These are phyloP conservation scores for Coniochaeta hoffmannii DNA, from an alignment of 2,329 filamentous ascomycete species.

Conservation along the genomic window DNA sequence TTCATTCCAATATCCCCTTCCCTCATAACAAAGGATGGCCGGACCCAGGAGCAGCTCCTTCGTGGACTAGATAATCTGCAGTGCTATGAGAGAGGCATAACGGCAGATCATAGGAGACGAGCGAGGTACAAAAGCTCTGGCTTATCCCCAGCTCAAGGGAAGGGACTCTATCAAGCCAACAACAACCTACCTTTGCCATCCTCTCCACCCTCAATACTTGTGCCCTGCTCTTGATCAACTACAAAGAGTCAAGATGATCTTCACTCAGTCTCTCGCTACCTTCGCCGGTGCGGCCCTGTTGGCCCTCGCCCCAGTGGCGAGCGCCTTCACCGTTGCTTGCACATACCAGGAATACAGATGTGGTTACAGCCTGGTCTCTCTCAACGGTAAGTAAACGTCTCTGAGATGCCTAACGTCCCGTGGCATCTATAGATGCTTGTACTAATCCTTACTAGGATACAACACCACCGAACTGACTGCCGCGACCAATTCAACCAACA, in stretches of 20 bases:
- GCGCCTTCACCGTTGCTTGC: slow-evolving; percentile 3
- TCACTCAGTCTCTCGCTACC: slow-evolving; percentile 1
- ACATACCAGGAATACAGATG: slow-evolving; percentile 9
- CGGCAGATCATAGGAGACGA: neutral
- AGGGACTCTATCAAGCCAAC: slow-evolving; percentile 1
- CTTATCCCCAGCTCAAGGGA: slow-evolving; percentile 1
- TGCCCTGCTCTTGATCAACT: neutral
- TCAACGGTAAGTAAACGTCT: neutral
- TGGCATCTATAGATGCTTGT: neutral
- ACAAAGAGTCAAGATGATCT: slow-evolving; percentile 2
- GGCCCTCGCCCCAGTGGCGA: neutral
- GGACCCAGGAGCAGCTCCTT: neutral
- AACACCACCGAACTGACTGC: slow-evolving; percentile 7
- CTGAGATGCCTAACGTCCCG: neutral
- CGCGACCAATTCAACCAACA: slow-evolving; percentile 8
- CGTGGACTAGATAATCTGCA: neutral
- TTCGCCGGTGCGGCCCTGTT: neutral
- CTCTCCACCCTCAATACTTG: neutral
- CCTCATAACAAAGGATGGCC: neutral
- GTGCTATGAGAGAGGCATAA: neutral
- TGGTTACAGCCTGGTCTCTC: slow-evolving; percentile 6
- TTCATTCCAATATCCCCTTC: neutral
- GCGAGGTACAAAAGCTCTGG: slow-evolving; percentile 1
- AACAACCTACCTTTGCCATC: neutral
- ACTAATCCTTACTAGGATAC: slow-evolving; percentile 6